Evolutionary conservation across 1,139 yeast species (phyloP).

Genomic region (Kodamaea fungicola): DNA sequence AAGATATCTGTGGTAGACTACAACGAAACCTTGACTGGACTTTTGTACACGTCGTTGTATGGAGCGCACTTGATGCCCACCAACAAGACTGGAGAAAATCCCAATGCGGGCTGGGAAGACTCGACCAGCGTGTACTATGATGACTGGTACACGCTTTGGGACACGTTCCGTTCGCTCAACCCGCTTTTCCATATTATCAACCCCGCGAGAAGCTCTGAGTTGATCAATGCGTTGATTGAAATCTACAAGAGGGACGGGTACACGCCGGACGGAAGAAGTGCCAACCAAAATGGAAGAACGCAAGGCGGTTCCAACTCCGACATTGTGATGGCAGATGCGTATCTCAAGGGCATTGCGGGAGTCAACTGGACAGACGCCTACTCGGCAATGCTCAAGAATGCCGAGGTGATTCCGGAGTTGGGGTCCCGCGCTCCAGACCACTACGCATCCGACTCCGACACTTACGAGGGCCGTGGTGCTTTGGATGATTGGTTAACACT

Average conservation of each 20-base stretch:
- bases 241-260: conserved; percentile 32
- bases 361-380: conserved; percentile 31
- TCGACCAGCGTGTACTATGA: conserved; percentile 29
- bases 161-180: conserved; percentile 31
- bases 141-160: conserved; percentile 42
- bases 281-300: conserved; percentile 36
- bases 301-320: conserved; percentile 42
- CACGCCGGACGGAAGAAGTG: conserved; percentile 38
- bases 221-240: conserved; percentile 27
- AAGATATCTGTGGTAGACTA: conserved; percentile 17
- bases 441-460: conserved; percentile 27
- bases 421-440: conserved; percentile 10
- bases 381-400: conserved; percentile 35
- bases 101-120: conserved; percentile 17
- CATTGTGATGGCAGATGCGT: conserved; percentile 39
- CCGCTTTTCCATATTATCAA: conserved; percentile 30
- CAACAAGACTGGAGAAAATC: conserved; percentile 35
- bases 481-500: conserved; percentile 28
- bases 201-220: conserved; percentile 27
- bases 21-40: conserved; percentile 19
- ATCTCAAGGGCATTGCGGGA: conserved; percentile 22
- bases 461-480: conserved; percentile 31
- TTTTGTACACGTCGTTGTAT: conserved; percentile 30
- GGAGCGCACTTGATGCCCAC: conserved; percentile 34
- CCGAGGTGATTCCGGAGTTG: conserved; percentile 25